Conservation (phyloP, 2,329 filamentous ascomycete species). For the Microsporum canis region DNA sequence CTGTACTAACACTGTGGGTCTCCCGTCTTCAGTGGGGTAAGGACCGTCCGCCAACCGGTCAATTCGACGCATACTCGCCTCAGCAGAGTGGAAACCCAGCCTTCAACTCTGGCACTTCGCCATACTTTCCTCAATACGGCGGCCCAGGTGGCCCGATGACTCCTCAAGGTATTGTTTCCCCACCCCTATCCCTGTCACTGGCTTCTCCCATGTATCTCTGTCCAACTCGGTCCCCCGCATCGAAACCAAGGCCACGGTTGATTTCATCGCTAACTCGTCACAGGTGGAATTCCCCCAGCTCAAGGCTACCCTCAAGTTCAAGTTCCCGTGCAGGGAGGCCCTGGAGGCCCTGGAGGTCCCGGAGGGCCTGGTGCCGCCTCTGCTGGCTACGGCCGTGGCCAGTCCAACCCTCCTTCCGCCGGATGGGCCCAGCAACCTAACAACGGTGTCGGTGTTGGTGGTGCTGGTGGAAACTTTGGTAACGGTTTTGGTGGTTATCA, state of each 20-base stretch:
- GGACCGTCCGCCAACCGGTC: constrained; percentile 79
- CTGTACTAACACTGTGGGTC: constrained; percentile 19
- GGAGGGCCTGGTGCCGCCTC: constrained; percentile 44
- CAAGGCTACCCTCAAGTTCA: constrained; percentile 46
- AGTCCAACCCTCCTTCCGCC: constrained; percentile 39
- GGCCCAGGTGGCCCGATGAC: constrained; percentile 55
- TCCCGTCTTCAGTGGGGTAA: constrained; percentile 71
- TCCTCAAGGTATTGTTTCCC: constrained; percentile 38
- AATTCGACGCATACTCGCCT: constrained; percentile 73
- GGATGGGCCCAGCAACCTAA: constrained; percentile 42
- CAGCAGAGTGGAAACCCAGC: constrained; percentile 60
- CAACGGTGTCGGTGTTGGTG: constrained; percentile 2
- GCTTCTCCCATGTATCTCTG: background rate
- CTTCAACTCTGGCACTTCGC: constrained; percentile 62
- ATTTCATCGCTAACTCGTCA: background rate
- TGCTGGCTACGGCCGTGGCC: constrained; percentile 73
- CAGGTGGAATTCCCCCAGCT: constrained; percentile 27
- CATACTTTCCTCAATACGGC: constrained; percentile 89
- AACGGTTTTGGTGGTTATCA: constrained; percentile 52
- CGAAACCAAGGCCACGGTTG: background rate
- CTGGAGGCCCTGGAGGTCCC: background rate
- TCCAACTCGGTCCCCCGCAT: background rate
- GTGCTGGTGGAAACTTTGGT: constrained; percentile 36
- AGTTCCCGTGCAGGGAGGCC: constrained; percentile 40
- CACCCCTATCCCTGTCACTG: background rate